phyloP scores from a whole-genome alignment of 78 protist genomes.

The Trichosphaerium sp. region DNA sequence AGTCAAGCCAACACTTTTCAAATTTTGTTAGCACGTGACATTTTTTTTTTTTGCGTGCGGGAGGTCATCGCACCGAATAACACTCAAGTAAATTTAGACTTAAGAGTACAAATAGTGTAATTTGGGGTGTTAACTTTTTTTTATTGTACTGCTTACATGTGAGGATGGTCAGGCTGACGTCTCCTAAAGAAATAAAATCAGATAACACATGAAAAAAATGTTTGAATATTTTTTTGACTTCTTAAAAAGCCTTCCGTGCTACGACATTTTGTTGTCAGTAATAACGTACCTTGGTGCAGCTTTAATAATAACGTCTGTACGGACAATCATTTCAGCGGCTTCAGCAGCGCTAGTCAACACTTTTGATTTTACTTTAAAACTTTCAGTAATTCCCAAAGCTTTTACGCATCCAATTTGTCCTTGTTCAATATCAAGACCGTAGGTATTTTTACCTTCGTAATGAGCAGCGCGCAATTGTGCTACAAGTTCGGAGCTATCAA shows the following conservation, averaged over 20 bases:
- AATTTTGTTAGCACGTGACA: no score
- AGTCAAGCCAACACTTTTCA: no score
- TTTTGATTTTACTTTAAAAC: constrained; percentile 79
- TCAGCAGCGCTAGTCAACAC: constrained; percentile 86
- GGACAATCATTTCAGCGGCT: constrained; percentile 98
- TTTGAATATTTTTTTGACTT: no score
- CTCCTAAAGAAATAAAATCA: no score
- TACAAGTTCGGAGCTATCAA: constrained; percentile 80
- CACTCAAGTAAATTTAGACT: no score
- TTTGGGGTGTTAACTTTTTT: neutral
- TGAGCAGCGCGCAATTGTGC: constrained; percentile 78
- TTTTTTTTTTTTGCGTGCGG: no score
- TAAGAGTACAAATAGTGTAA: no score
- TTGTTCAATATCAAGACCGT: constrained; percentile 80
- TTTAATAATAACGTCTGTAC: constrained; percentile 91
- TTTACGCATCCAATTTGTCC: constrained; percentile 80
- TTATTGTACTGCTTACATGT: neutral
- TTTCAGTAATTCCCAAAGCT: constrained; percentile 83
- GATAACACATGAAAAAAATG: no score
- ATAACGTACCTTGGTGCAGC: constrained; percentile 83
- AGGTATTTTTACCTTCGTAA: constrained; percentile 46
- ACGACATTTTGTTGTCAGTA: no score
- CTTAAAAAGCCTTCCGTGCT: no score
- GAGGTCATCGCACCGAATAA: no score
- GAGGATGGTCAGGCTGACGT: neutral